Evolutionary conservation across 129 eudicot species (phyloP).

Genomic region (Daucus carota): DNA sequence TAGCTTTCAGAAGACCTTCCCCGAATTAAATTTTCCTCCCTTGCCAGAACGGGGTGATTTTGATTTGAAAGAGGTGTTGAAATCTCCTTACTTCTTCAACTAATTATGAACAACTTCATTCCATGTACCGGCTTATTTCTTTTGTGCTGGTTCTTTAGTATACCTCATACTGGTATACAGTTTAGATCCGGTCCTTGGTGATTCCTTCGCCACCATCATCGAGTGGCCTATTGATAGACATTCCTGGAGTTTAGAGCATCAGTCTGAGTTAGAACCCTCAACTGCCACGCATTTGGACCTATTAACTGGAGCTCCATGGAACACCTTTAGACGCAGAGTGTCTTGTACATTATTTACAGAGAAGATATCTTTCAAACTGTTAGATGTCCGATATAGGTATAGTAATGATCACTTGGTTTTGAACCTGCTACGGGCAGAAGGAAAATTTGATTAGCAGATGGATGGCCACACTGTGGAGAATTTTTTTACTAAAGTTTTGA

Average conservation of each 20-base stretch:
- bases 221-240: background rate
- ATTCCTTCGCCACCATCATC: conserved; percentile 2
- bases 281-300: background rate
- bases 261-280: background rate
- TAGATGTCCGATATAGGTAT: background rate
- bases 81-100: conserved; percentile 89
- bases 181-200: background rate
- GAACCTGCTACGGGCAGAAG: background rate
- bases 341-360: background rate
- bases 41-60: conserved; percentile 97
- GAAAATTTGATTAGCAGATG: background rate
- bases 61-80: conserved; percentile 77
- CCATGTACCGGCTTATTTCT: background rate
- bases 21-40: conserved; percentile 68
- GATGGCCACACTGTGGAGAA: background rate
- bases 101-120: conserved; percentile 17
- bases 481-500: background rate
- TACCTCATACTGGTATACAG: background rate
- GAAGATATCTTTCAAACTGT: background rate
- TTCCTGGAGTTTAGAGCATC: background rate
- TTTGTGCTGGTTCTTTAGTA: background rate
- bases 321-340: background rate
- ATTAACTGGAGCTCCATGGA: background rate
- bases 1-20: conserved; percentile 66
- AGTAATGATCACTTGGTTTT: background rate